Evolutionary conservation across 441 rosid species (phyloP), one percentile per base, ranked within the genome.

Genomic region (Arabidopsis lyrata): DNA sequence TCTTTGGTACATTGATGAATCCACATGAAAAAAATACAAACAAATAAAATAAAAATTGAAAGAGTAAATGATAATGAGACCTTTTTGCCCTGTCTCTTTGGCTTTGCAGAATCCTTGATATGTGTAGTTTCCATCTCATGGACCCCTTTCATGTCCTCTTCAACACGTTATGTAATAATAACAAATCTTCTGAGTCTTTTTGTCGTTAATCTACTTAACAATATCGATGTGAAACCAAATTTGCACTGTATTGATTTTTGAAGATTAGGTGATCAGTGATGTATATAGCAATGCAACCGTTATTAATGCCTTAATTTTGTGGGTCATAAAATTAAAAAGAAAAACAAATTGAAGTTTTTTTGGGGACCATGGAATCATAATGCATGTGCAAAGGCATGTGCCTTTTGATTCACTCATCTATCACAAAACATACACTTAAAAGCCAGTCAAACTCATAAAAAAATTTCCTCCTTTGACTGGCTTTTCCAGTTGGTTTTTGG

Each of bases 361-460:
- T 49, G 75, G 79, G 79, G 79, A 76, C 75, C 79, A 77, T 70
- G 57, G 80, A 70, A 77, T 77, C 80, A 77, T 76, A 76, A 55
- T 70, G 76, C 80, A 76, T 76, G 79, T 76, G 75, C 79, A 76
- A 76, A 76, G 79, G 71, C 80, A 76, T 70, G 80, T 77, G 76
- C 49, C 67, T 77, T 77, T 77, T 77, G 62, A 63, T 70, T 70
- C 67, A 77, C 80, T 70, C 56, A 63, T 70, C 57, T 69, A 69
- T 52, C 74, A 61, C 74, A 69, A 55, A 45, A 62, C 79, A 44
- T 36, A 55, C 60, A 63, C 70, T 69, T 63, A 18, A 69, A 69
- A 63, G 66, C 71, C 27, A 70, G 79, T 76, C 79, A 76, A 76
- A 70, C 66, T 3, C 54, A 24, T 18, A 12, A 60, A 68, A 68